Conservation (phyloP, 2,329 filamentous ascomycete species). For the Aaosphaeria pasadenensis region DNA sequence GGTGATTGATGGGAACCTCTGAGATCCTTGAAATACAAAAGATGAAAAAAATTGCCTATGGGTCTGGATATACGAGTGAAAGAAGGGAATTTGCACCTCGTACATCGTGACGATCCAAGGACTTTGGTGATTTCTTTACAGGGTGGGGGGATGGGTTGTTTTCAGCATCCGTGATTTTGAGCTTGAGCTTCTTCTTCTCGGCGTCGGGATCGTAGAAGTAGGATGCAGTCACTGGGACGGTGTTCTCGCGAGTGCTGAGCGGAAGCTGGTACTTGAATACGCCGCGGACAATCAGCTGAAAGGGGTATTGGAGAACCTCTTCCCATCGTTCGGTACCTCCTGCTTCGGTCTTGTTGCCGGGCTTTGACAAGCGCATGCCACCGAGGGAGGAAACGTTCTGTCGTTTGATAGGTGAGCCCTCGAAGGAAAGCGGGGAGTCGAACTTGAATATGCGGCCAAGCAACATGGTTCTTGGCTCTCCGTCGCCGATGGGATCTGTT, state of each 20-base stretch:
- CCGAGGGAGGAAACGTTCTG: slow-evolving; percentile 70
- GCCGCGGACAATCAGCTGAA: slow-evolving; percentile 88
- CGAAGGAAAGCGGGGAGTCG: slow-evolving; percentile 84
- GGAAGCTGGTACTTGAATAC: slow-evolving; percentile 78
- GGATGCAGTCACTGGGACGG: slow-evolving; percentile 46
- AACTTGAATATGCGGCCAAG: slow-evolving; percentile 86
- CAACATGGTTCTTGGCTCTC: slow-evolving; percentile 75
- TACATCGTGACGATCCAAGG: slow-evolving; percentile 27
- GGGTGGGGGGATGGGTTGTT: slow-evolving; percentile 10
- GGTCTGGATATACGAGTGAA: slow-evolving; percentile 5
- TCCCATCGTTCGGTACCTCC: slow-evolving; percentile 88
- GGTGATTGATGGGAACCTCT: slow-evolving; percentile 9
- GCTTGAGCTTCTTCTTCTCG: slow-evolving; percentile 30
- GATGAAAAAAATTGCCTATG: slow-evolving; percentile 12
- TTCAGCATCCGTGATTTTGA: slow-evolving; percentile 2
- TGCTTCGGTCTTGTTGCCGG: slow-evolving; percentile 81
- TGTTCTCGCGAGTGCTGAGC: slow-evolving; percentile 53
- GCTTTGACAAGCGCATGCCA: slow-evolving; percentile 75
- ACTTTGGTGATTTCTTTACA: slow-evolving; percentile 19
- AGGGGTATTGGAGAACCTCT: slow-evolving; percentile 83
- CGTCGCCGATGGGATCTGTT: slow-evolving; percentile 63
- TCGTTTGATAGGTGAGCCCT: slow-evolving; percentile 82
- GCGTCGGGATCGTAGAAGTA: slow-evolving; percentile 35
- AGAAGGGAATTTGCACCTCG: slow-evolving; percentile 6
- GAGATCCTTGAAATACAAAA: slow-evolving; percentile 17